phyloP scores from a whole-genome alignment of 2,329 filamentous ascomycete species.

The Neoscytalidium dimidiatum region DNA sequence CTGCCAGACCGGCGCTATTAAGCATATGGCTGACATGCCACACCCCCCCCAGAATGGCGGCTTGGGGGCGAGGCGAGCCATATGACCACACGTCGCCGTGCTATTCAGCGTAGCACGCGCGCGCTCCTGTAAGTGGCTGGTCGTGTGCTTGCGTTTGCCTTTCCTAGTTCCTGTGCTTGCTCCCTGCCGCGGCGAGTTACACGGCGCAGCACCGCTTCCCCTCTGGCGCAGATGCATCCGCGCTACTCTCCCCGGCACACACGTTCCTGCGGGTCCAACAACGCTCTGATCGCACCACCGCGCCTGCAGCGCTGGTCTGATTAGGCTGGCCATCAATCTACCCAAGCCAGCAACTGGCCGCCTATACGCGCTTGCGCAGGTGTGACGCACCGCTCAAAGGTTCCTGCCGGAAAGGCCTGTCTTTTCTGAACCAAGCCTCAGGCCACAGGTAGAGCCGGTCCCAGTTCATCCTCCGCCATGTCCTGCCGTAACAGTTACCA shows the following conservation, averaged over 20 bases:
- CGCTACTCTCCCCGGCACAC: not conserved
- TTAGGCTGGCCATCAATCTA: not conserved
- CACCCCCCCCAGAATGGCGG: not conserved
- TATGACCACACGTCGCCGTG: constrained; percentile 4
- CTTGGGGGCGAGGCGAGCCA: constrained; percentile 2
- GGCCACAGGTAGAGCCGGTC: too few species aligned
- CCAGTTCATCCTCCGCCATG: not conserved
- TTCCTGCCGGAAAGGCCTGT: not conserved
- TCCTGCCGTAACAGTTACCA: not conserved
- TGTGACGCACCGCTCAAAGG: not conserved
- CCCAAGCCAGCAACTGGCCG: too few species aligned
- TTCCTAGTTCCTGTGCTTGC: not conserved
- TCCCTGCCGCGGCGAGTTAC: not conserved
- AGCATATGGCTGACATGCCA: not conserved
- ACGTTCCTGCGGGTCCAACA: not conserved
- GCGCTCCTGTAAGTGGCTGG: not conserved
- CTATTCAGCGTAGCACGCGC: not conserved
- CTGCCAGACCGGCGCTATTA: not conserved
- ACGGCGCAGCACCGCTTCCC: not conserved
- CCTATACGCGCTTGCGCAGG: not conserved
- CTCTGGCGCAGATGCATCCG: not conserved
- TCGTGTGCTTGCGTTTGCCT: not conserved
- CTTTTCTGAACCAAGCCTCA: not conserved
- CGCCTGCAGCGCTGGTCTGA: not conserved
- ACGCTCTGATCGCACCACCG: not conserved